Evolutionary conservation across 1,284 basidiomycete genomes (phyloP), one percentile per base, ranked within the genome.

Genomic region (Paramarasmius palmivorus): DNA sequence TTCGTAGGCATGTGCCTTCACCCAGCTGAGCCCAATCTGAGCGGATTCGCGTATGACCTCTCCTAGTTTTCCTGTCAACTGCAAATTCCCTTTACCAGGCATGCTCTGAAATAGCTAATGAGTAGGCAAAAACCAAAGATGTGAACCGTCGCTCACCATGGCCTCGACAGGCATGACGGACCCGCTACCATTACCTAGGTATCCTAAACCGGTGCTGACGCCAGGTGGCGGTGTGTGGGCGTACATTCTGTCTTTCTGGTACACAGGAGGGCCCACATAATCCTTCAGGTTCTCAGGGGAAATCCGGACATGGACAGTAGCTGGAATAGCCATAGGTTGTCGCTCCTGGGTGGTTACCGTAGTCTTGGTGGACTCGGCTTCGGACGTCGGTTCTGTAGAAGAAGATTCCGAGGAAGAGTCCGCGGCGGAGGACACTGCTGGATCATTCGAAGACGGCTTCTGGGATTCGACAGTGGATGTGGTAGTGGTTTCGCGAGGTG

Each of bases 151-250:
- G 23, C 87, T 63, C 56, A 94, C 92, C 60, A 88, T 90, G 46
- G 92, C 92, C 74, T 99, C 96, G 53, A 99, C 89, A 15, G 96
- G 95, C 95, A 98, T 97, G 50, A 98, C 90, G 22, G 93, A 91
- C 22, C 96, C 96, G 9, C 91, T 93, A 0, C 96, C 96, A 70
- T 98, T 98, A 14, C 95, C 95, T 20, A 97, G 78, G 71, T 98
- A 98, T 5, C 96, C 96, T 2, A 99, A 76, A 26, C 96, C 96
- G 4, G 93, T 96, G 60, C 89, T 92, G 23, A 98, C 96, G 54
- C 96, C 96, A 1, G 94, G 84, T 1, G 97, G 96, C 14, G 93
- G 91, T 3, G 84, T 73, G 45, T 78, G 76, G 8, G 82, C 81
- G 68, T 97, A 99, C 76, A 99, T 82, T 60, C 96, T 75, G 67